Percentiles rank a stretch among this genome's conserved stretches.
Conservation (phyloP, 192 early-diverging fungal species). For the Geranomyces variabilis region DNA sequence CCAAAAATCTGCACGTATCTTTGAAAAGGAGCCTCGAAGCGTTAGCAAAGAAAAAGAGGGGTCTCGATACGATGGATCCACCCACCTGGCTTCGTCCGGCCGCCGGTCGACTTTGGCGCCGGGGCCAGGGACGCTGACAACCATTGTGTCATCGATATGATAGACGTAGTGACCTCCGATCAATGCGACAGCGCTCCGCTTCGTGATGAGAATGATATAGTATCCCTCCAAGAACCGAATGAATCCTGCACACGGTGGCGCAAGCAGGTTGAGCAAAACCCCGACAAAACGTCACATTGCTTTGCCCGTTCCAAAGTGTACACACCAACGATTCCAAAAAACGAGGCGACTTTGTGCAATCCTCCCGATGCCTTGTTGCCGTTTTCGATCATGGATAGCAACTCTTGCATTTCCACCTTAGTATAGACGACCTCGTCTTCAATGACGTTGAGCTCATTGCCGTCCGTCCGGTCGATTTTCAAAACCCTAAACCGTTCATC, state of each 20-base stretch:
- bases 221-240: constrained; percentile 89
- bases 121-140: constrained; percentile 69
- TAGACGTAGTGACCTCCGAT: constrained; percentile 95
- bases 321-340: constrained; percentile 75
- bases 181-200: constrained; percentile 81
- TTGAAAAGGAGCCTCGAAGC: not conserved
- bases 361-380: constrained; percentile 78
- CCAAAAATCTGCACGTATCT: constrained; percentile 83
- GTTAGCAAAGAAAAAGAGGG: not conserved
- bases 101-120: constrained; percentile 69
- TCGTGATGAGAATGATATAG: constrained; percentile 87
- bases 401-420: constrained; percentile 70
- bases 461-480: constrained; percentile 82
- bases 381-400: constrained; percentile 76
- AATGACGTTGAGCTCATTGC: constrained; percentile 69
- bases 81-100: constrained; percentile 69
- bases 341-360: constrained; percentile 64
- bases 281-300: too few relatives aligned
- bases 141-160: constrained; percentile 88
- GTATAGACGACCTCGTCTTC: constrained; percentile 79
- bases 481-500: constrained; percentile 79
- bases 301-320: too few relatives aligned
- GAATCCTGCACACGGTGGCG: constrained; percentile 73
- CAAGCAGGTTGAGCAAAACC: not conserved
- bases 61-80: not conserved